Percentiles rank a stretch among this genome's conserved stretches.
phyloP scores from a whole-genome alignment of 495 filamentous ascomycete genomes.

The Hypoxylon cercidicola region DNA sequence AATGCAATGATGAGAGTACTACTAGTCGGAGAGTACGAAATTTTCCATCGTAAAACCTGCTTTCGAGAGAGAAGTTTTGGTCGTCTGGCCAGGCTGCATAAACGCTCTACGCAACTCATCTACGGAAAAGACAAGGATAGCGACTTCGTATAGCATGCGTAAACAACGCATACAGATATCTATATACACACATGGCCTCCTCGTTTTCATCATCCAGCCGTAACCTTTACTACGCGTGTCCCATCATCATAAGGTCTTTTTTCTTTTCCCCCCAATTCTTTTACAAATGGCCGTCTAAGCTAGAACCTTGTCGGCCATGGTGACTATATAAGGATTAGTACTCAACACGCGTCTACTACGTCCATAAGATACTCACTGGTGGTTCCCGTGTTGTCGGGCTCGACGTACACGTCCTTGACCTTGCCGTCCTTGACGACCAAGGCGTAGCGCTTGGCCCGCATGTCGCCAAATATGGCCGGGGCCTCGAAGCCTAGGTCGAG shows the following conservation, averaged over 20 bases:
- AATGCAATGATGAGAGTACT: too few species aligned
- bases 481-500: slow-evolving; percentile 88
- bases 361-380: slow-evolving; percentile 65
- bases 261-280: neutral
- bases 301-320: slow-evolving; percentile 78
- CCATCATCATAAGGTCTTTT: neutral
- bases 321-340: slow-evolving; percentile 58
- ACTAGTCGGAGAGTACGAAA: too few species aligned
- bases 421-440: slow-evolving; percentile 81
- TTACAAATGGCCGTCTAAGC: slow-evolving; percentile 50
- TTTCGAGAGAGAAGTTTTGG: too few species aligned
- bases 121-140: too few species aligned
- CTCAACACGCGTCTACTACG: neutral
- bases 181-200: too few species aligned
- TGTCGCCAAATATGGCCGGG: slow-evolving; percentile 82
- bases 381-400: slow-evolving; percentile 93
- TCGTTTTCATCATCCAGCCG: too few species aligned
- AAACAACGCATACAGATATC: too few species aligned
- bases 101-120: too few species aligned
- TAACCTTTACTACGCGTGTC: too few species aligned
- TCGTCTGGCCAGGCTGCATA: too few species aligned
- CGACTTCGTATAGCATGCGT: too few species aligned
- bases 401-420: slow-evolving; percentile 78
- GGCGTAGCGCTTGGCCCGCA: slow-evolving; percentile 89
- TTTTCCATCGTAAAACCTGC: too few species aligned